Evolutionary conservation across 257 asterid species (phyloP), one percentile per base, ranked within the genome.

Genomic region (Perilla frutescens): DNA sequence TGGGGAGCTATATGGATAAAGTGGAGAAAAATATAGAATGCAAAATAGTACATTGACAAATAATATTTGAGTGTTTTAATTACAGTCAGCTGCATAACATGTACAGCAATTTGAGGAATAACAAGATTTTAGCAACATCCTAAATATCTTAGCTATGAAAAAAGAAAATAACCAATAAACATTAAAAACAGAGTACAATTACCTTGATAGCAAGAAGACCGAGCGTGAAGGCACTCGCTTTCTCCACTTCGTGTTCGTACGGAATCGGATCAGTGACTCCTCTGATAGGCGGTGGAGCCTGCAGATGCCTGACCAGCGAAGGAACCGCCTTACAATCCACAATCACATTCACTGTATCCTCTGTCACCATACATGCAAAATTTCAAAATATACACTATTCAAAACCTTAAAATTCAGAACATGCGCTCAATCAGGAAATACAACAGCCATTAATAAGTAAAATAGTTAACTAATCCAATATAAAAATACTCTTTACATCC

Each of bases 261-360:
- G 82, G 83, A 45, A 50, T 75, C 36, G 54, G 66, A 31, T 53
- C 83, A 58, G 68, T 51, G 44, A 80, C 90, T 9, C 84, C 85
- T 40, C 78, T 76, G 50, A 11, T 56, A 15, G 77, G 74, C 12
- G 74, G 80, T 31, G 90, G 95, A 44, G 85, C 80, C 85, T 82
- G 84, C 64, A 91, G 88, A 80, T 89, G 91, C 83, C 79, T 84
- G 69, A 91, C 91, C 58, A 91, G 77, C 3, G 75, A 68, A 14
- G 95, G 93, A 76, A 91, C 88, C 5, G 95, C 93, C 34, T 80
- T 93, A 48, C 97, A 88, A 49, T 91, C 97, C 79, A 89, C 96
- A 48, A 91, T 88, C 69, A 77, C 79, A 75, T 86, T 81, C 73
- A 85, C 97, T 45, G 78, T 68, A 59, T 88, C 93, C 86, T 91